Base-by-base conservation (phyloP, 108 stramenopile genomes). In the Aureococcus anophagefferens region DNA sequence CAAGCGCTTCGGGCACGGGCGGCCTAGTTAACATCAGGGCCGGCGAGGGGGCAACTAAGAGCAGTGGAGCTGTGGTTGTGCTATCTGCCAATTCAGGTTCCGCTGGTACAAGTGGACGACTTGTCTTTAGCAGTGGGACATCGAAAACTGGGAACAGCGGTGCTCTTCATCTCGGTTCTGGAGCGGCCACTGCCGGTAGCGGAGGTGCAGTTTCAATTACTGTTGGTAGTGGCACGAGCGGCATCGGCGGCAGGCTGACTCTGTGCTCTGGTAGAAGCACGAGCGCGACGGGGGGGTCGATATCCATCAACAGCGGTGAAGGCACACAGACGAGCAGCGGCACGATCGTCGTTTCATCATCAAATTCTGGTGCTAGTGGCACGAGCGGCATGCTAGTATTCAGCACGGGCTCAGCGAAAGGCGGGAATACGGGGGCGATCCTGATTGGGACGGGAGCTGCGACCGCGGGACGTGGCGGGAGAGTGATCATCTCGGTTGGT, bases 121-220 rank as follows among this genome's bases (percentile, higher is more conserved):
- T 67, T 0, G 40, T 33, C 14, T 30, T 74, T 31, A 45, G 31
- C 51, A 68, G 66, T 17, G 73, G 73, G 0, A 9, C 30, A 31
- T 34, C 73, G 5, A 34, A 59, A 16, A 36, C 21, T 1, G 73
- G 73, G 14, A 63, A 74, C 62, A 68, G 35, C 31, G 73, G 73
- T 14, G 68, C 67, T 4, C 5, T 74, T 0, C 32, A 9, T 16
- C 1, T 59, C 25, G 51, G 51, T 25, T 59, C 51, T 25, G 14
- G 21, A 3, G 25, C 51, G 25, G 51, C 51, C 21, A 59, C 51
- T 3, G 51, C 21, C 0, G 51, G 51, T 59, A 25, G 21, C 51
- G 51, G 51, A 16, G 51, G 51, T 25, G 3, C 21, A 1, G 51
- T 28, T 59, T 16, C 51, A 4, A 28, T 28, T 11, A 28, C 51